Conservation (phyloP, 2,329 filamentous ascomycete species). For the Botrytis elliptica region DNA sequence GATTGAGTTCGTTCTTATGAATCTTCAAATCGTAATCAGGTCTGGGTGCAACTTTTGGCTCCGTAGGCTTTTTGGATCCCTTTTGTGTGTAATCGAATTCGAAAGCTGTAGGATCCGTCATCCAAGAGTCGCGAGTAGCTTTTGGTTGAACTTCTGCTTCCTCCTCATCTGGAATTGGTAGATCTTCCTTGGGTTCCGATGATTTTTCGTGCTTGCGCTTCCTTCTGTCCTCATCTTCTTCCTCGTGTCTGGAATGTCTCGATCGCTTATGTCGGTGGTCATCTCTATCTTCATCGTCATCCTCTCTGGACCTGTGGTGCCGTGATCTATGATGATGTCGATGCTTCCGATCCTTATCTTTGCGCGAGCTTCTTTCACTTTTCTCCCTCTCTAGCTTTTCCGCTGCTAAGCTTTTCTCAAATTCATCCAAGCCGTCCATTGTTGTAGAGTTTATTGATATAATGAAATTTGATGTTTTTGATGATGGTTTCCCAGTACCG, state of each 20-base stretch:
- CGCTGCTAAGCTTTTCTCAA: constrained; percentile 72
- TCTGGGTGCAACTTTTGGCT: constrained; percentile 33
- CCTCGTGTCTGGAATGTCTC: constrained; percentile 42
- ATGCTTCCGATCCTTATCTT: constrained; percentile 43
- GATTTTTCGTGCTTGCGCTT: constrained; percentile 43
- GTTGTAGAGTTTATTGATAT: constrained; percentile 20
- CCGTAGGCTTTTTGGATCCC: constrained; percentile 54
- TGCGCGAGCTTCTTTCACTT: constrained; percentile 47
- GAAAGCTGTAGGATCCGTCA: constrained; percentile 80
- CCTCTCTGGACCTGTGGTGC: constrained; percentile 34
- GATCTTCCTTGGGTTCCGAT: constrained; percentile 50
- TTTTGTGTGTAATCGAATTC: constrained; percentile 80
- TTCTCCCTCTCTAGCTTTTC: constrained; percentile 57
- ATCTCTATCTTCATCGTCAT: constrained; percentile 39
- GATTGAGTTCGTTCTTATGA: constrained; percentile 79
- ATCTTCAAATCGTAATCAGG: constrained; percentile 46
- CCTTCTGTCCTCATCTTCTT: constrained; percentile 39
- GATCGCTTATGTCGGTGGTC: constrained; percentile 63
- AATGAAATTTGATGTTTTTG: constrained; percentile 15
- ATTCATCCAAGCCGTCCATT: constrained; percentile 64
- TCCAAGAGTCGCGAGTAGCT: constrained; percentile 80
- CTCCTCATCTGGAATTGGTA: constrained; percentile 53
- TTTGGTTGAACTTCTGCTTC: constrained; percentile 36
- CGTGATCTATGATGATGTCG: constrained; percentile 38
- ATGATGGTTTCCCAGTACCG: not conserved